Percentiles rank a stretch among this genome's conserved stretches.
phyloP scores from a whole-genome alignment of 345 rosid genomes.

The Eucalyptus dawsonii region DNA sequence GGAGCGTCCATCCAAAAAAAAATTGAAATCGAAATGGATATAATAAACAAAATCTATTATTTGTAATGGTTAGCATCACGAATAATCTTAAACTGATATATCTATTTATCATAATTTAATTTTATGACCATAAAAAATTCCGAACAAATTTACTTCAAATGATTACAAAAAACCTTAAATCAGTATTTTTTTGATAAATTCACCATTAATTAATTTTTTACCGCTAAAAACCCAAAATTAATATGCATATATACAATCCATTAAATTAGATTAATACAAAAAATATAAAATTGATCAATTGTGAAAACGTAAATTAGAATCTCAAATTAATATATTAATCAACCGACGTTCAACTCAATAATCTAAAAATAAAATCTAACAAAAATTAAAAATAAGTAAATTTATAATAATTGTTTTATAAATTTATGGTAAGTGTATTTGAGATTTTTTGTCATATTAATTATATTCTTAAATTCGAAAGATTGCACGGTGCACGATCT shows the following conservation, averaged over 20 bases:
- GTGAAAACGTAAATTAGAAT: fast-evolving
- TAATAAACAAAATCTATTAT: not conserved
- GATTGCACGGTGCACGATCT: not conserved
- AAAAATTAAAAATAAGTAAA: fast-evolving
- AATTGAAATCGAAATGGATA: not conserved
- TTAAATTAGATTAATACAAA: too few relatives aligned
- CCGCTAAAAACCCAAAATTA: fast-evolving
- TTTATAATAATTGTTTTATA: too few relatives aligned
- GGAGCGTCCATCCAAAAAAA: not conserved
- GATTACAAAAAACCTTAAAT: too few relatives aligned
- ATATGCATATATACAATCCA: too few relatives aligned
- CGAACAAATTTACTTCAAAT: too few relatives aligned
- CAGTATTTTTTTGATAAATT: too few relatives aligned
- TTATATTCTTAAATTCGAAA: too few relatives aligned
- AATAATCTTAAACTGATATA: too few relatives aligned
- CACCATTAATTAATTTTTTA: too few relatives aligned
- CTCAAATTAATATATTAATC: fast-evolving
- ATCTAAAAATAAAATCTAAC: too few relatives aligned
- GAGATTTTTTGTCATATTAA: fast-evolving
- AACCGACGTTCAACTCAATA: fast-evolving
- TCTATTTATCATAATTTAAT: fast-evolving
- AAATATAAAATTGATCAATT: fast-evolving
- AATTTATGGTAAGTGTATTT: too few relatives aligned
- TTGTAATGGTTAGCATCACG: fast-evolving
- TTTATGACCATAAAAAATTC: too few relatives aligned